phyloP scores from a whole-genome alignment of 441 rosid genomes.

The Melastoma candidum region DNA sequence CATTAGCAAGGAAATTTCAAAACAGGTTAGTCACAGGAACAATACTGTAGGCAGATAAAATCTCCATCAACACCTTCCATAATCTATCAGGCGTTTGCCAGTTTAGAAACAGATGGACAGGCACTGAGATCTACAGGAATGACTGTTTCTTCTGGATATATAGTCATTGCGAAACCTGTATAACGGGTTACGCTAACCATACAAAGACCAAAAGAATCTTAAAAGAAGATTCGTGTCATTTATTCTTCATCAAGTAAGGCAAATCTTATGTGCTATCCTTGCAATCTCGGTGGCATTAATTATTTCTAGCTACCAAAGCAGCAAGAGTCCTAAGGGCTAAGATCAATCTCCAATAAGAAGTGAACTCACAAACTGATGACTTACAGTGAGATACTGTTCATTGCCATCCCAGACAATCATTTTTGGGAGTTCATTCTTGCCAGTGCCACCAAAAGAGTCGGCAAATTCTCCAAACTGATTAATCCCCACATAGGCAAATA shows the following conservation, averaged over 20 bases:
- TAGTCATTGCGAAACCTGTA: too few species aligned
- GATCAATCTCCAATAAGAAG: constrained; percentile 6
- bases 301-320: too few species aligned
- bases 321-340: neutral
- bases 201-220: too few species aligned
- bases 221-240: too few species aligned
- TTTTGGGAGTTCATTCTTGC: constrained; percentile 55
- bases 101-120: too few species aligned
- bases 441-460: constrained; percentile 47
- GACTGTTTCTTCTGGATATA: too few species aligned
- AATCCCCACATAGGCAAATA: constrained; percentile 79
- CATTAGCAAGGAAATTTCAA: neutral
- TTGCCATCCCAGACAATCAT: constrained; percentile 81
- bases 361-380: constrained; percentile 10
- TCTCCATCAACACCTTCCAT: neutral
- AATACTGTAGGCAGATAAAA: neutral
- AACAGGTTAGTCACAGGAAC: neutral
- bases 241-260: too few species aligned
- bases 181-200: too few species aligned
- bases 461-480: constrained; percentile 73
- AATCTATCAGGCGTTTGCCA: too few species aligned
- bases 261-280: too few species aligned
- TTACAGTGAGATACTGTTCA: constrained; percentile 60
- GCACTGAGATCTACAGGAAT: too few species aligned
- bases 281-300: too few species aligned